Evolutionary conservation across 331 rosid species (phyloP), one percentile per base, ranked within the genome.

Genomic region (Quercus lobata): DNA sequence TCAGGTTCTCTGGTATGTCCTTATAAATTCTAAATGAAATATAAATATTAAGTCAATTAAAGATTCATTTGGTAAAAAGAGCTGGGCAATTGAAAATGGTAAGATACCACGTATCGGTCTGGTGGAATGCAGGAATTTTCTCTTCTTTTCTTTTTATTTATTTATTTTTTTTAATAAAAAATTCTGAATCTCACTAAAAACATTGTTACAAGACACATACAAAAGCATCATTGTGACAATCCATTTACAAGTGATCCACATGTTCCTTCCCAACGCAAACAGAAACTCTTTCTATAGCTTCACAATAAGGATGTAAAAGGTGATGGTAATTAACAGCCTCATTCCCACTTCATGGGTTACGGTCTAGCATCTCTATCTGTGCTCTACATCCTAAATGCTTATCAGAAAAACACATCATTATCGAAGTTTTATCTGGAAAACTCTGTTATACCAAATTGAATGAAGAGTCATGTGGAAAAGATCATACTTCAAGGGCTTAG

Each of bases 381-480:
- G 52, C 24, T 68, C 53, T 16, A 35, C 29, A 35, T 65, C n/a
- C 52, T 19, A n/a, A 68, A 34, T 19, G 17, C 27, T 68, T 34
- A 10, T 10, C n/a, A 17, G 5, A 30, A 7, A n/a, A 25, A 14
- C 10, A 22, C 58, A 78, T 63, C 73, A 24, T 79, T 73, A 17
- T 84, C 87, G 76, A 60, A 53, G 54, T 17, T 84, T 93, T 78
- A 93, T 85, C 86, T 96, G 98, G 76, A 93, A 91, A 76, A 95
- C 96, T 80, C 97, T 86, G 75, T 93, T 96, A 71, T 91, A 88
- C 99, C 99, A 96, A 81, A 96, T 84, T 17, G 99, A 96, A 81
- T 91, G 97, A 84, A 96, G 97, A 74, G 92, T 91, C 98, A 96
- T 93, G 87, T 93, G 96, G 84, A 95, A 95, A 54, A 95, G 94